Evolutionary conservation across 192 early-diverging fungal genomes (phyloP).

Genomic region (Funneliformis geosporum): DNA sequence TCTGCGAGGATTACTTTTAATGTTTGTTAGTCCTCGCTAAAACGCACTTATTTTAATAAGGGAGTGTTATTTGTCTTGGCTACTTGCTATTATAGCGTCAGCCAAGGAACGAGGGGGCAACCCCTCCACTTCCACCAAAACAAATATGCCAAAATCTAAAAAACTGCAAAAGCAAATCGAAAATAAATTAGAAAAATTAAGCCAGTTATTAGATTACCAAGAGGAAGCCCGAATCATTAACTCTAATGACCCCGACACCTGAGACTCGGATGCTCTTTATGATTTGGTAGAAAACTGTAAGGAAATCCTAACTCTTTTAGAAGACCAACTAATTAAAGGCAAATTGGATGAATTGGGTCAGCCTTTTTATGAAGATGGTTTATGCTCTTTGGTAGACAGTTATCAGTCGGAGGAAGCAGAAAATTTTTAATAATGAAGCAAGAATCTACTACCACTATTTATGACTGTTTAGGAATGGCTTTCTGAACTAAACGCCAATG

Average conservation of each 20-base stretch:
- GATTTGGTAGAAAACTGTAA: constrained; percentile 5
- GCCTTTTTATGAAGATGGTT: not conserved
- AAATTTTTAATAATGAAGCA: too few species aligned
- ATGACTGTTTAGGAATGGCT: too few species aligned
- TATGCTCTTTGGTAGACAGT: constrained; percentile 21
- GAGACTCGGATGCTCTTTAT: constrained; percentile 19
- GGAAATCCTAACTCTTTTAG: not conserved
- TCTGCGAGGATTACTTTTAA: too few species aligned
- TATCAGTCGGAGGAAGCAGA: not conserved
- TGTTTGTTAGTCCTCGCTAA: too few species aligned
- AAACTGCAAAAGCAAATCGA: not conserved
- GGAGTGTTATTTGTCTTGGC: too few species aligned
- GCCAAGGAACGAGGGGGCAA: too few species aligned
- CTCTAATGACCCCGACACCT: constrained; percentile 12
- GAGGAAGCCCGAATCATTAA: not conserved
- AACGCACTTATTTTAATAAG: too few species aligned
- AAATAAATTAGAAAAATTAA: constrained; percentile 20
- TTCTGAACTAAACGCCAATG: too few species aligned
- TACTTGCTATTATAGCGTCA: too few species aligned
- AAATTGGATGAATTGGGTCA: not conserved
- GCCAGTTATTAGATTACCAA: not conserved
- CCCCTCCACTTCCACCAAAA: too few species aligned
- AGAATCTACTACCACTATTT: too few species aligned
- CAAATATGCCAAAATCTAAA: not conserved
- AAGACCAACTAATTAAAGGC: not conserved